Base-by-base conservation (phyloP, 116 monocot species). In the Posidonia oceanica region DNA sequence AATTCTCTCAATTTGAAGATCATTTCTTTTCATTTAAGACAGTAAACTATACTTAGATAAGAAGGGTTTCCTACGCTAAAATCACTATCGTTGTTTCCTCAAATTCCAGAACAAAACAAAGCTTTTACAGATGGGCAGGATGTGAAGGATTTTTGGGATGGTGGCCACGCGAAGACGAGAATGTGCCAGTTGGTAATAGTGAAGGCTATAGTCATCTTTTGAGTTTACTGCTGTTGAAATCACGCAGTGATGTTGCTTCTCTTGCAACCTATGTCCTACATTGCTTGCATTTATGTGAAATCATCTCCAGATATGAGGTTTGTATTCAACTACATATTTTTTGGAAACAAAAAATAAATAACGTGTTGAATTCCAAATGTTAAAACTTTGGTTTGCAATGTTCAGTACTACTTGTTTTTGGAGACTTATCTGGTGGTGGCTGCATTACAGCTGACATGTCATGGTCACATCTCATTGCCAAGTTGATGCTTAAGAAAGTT, bases 111-210 rank as follows among this genome's bases (percentile, higher is more conserved):
- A 75, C 54, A 85, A 86, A 72, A 55, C 29, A 6, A 62, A 80
- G 36, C 73, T 77, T 53, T 71, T 97, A 38, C 71, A 76, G 21
- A 71, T 89, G 74, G 81, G 85, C 36, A 74, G 97, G 97, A 55
- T 97, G 97, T 81, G 97, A 97, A 84, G 86, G 82, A 57, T 97
- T 92, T 82, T 69, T 97, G 63, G 97, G 97, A 38, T 89, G 97
- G 92, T 89, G 86, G 89, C 91, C 95, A 62, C 83, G 88, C 61
- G 76, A 75, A 75, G 85, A 85, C 80, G 73, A 76, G 55, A 77
- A 81, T 72, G 74, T 87, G 38, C 89, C 89, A 64, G 51, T 60
- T 79, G 54, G 76, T 80, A 83, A 63, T 16, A 97, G 97, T 78
- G 80, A 85, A 66, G 87, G n/a, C n/a, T n/a, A n/a, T n/a, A n/a